Percentiles rank a stretch among this genome's conserved stretches.
These are phyloP conservation scores for Macrolepiota albuminosa DNA, from an alignment of 768 basidiomycete species.

Conservation along the genomic window DNA sequence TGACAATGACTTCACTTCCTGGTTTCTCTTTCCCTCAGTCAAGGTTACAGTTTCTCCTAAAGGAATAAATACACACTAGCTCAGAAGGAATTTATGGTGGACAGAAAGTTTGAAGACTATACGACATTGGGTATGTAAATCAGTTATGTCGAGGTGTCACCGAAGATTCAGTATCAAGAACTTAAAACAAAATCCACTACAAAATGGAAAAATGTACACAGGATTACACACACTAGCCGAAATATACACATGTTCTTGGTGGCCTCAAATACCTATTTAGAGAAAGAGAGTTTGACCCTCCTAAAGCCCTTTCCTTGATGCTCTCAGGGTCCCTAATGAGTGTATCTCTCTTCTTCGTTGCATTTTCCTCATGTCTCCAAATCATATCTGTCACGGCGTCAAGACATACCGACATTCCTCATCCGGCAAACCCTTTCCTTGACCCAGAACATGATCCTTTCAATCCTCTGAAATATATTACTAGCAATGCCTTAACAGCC, in stretches of 20 bases:
- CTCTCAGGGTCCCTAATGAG: background rate
- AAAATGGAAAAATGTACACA: no score
- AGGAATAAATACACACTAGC: no score
- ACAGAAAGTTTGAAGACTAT: no score
- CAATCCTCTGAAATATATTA: conserved; percentile 53
- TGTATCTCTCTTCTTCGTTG: background rate
- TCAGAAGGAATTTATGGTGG: no score
- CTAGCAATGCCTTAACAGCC: conserved; percentile 45
- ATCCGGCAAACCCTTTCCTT: conserved; percentile 35
- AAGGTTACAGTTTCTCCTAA: no score
- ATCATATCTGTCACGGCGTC: conserved; percentile 12
- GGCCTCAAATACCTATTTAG: background rate
- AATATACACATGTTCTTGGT: background rate
- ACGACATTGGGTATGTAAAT: no score
- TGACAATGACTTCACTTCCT: no score
- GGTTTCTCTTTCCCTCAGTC: no score
- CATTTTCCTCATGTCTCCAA: background rate
- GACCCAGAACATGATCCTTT: conserved; percentile 49
- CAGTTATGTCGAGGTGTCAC: no score
- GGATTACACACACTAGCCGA: background rate
- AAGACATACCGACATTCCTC: conserved; percentile 18
- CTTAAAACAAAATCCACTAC: no score
- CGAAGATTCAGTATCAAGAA: no score
- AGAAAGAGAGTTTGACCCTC: background rate
- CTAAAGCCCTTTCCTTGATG: background rate